These are phyloP conservation scores for Fusarium begoniae DNA, from an alignment of 2,329 filamentous ascomycete species.

Conservation along the genomic window DNA sequence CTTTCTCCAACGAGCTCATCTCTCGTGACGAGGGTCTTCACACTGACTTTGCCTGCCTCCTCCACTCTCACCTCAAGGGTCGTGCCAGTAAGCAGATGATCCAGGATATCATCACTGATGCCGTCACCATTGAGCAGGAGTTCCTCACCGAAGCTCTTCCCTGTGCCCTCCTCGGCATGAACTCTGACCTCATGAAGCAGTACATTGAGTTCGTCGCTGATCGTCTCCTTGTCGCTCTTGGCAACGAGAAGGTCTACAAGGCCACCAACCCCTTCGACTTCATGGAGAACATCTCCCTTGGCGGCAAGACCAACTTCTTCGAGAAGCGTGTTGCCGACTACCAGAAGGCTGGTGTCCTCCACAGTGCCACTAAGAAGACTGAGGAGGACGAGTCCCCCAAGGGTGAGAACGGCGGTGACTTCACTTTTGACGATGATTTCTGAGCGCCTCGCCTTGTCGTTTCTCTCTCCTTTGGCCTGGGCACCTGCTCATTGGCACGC, in stretches of 20 bases:
- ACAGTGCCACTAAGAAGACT: conserved; percentile 78
- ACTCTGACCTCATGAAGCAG: conserved; percentile 96
- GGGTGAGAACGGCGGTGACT: conserved; percentile 76
- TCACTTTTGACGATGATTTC: conserved; percentile 97
- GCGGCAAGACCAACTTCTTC: conserved; percentile 99
- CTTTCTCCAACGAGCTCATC: conserved; percentile 99
- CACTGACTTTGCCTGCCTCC: conserved; percentile 97
- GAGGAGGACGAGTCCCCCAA: conserved; percentile 61
- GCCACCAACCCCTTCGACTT: conserved; percentile 98
- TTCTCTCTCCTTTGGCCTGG: conserved; percentile 8
- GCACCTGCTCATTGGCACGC: conserved; percentile 1
- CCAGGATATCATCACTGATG: conserved; percentile 89
- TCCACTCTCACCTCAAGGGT: conserved; percentile 97
- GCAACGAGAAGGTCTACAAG: conserved; percentile 94
- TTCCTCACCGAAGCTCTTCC: conserved; percentile 97
- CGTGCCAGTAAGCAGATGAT: conserved; percentile 85
- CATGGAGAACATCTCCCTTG: conserved; percentile 99
- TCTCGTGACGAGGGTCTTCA: conserved; percentile 99
- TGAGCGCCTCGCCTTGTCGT: conserved; percentile 60
- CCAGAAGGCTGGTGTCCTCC: conserved; percentile 99
- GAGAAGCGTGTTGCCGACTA: conserved; percentile 99
- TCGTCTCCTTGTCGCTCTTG: conserved; percentile 89
- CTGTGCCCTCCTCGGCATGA: conserved; percentile 95
- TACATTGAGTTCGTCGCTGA: conserved; percentile 99
- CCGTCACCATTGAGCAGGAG: conserved; percentile 94